Base-by-base conservation (phyloP, 2,329 filamentous ascomycete genomes). In the Cladobotryum protrusum region DNA sequence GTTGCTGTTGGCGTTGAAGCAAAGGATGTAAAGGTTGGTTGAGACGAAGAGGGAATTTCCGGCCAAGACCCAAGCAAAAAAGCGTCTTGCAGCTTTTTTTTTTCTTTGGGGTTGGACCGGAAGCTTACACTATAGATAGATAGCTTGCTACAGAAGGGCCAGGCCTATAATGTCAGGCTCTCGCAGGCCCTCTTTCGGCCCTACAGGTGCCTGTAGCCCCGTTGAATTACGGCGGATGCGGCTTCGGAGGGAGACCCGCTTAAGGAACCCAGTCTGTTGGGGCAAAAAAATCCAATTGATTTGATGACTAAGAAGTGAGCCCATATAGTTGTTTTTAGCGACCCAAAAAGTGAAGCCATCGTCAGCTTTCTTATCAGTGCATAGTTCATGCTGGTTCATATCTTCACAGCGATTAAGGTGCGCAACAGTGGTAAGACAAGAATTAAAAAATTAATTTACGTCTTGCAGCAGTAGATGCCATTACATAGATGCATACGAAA, bases 11-110 rank as follows among this genome's bases (percentile, higher is more conserved):
- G 33, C 32, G 40, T 17, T 35, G 41, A 43, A 45, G 36, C 41
- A 24, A 19, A 48, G 46, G 39, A 48, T n/a, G 50, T 44, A 53
- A 50, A 55, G 51, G 36, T 40, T 12, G 8, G 4, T 36, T 13
- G 39, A 48, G 45, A 35, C 20, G 32, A 37, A 51, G 52, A 53
- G 52, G 52, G 52, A 53, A 53, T 53, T 53, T 53, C 52, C 52
- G 45, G 49, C 40, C 48, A 13, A 42, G 47, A 8, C 37, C 32
- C 29, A 43, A 20, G 40, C 46, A 20, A 20, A 24, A 43, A 47
- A 47, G 32, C 43, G n/a, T 37, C 41, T 17, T 12, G 18, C 45
- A 44, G 19, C 39, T 44, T 44, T 50, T 57, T 56, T 56, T 50
- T 54, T 48, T 49, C 46, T 37, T 50, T 56, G 54, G 54, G 51